These are phyloP conservation scores for Gastrolobium bilobum DNA, from an alignment of 306 rosid species.

Conservation along the genomic window DNA sequence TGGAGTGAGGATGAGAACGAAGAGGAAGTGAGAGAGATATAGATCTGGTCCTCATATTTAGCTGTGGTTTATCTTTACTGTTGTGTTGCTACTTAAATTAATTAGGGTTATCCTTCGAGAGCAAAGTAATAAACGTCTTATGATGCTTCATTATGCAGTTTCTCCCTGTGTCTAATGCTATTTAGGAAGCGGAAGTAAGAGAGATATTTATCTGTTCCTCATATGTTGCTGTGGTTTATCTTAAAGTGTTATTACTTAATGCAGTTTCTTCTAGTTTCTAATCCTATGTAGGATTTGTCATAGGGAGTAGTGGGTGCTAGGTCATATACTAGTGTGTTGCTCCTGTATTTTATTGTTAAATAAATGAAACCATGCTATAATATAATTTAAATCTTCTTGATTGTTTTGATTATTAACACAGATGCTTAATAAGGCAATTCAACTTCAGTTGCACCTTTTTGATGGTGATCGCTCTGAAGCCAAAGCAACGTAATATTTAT, in stretches of 20 bases:
- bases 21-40: constrained; percentile 62
- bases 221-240: too few relatives aligned
- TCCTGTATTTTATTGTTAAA: neutral
- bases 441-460: neutral
- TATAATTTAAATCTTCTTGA: neutral
- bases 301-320: neutral
- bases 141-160: constrained; percentile 4
- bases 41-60: constrained; percentile 30
- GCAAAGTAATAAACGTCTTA: neutral
- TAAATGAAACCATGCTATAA: neutral
- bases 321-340: neutral
- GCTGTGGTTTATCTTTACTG: neutral
- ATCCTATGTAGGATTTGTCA: neutral
- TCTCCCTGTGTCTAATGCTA: neutral
- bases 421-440: neutral
- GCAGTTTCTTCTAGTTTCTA: neutral
- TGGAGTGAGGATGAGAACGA: constrained; percentile 93
- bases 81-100: constrained; percentile 36
- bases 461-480: neutral
- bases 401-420: constrained; percentile 1
- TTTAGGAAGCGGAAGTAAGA: neutral
- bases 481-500: neutral
- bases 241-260: neutral
- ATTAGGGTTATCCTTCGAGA: constrained; percentile 53
- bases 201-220: too few relatives aligned